Evolutionary conservation across 2,329 filamentous ascomycete genomes (phyloP).

Genomic region (Thelonectria olida): DNA sequence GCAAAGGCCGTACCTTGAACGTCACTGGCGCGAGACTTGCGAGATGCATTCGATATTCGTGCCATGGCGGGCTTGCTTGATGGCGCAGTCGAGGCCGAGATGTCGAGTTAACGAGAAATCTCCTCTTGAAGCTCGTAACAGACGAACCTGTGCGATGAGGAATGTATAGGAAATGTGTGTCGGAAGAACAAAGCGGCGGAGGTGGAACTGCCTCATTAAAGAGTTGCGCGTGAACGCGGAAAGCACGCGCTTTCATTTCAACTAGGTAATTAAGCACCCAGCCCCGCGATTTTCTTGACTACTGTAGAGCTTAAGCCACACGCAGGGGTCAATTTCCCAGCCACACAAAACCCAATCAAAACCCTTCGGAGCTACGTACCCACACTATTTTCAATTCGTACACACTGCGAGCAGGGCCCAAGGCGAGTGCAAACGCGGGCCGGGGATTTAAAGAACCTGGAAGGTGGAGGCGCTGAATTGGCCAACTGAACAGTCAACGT

Average conservation of each 20-base stretch:
- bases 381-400: too few relatives aligned
- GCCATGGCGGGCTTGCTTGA: slow-evolving; percentile 30
- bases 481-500: slow-evolving; percentile 4
- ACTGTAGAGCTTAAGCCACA: not conserved
- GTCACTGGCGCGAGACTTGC: slow-evolving; percentile 49
- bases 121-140: not conserved
- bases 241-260: slow-evolving; percentile 16
- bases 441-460: too few relatives aligned
- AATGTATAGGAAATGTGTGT: not conserved
- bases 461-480: slow-evolving; percentile 7
- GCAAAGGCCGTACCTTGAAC: slow-evolving; percentile 49
- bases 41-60: slow-evolving; percentile 20
- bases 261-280: slow-evolving; percentile 13
- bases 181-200: not conserved
- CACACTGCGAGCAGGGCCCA: too few relatives aligned
- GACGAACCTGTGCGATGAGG: not conserved
- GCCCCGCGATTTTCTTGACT: slow-evolving; percentile 25
- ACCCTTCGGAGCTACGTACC: not conserved
- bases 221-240: slow-evolving; percentile 7
- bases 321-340: not conserved
- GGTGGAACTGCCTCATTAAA: not conserved
- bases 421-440: too few relatives aligned
- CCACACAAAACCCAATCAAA: not conserved
- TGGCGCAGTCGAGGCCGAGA: not conserved
- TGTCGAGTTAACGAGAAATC: not conserved